These are phyloP conservation scores for Paecilomyces dactylethromorphus DNA, from an alignment of 2,329 filamentous ascomycete species.

Conservation along the genomic window DNA sequence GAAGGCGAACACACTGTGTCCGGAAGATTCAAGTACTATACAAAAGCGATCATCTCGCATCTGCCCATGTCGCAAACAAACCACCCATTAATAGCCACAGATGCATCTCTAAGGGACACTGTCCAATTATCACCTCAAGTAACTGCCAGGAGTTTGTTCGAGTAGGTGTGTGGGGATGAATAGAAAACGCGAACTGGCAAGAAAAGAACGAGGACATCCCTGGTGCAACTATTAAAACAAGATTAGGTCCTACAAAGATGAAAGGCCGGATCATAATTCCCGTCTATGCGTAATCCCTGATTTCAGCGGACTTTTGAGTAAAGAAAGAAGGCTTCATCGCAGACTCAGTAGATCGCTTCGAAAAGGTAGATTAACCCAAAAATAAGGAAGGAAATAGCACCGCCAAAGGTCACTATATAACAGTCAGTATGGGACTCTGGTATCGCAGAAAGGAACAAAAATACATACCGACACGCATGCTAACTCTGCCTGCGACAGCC, in stretches of 20 bases:
- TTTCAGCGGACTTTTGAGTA: background rate
- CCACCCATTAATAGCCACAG: too few relatives aligned
- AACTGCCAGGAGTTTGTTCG: background rate
- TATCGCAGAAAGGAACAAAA: background rate
- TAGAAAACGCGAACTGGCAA: too few relatives aligned
- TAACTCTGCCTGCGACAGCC: constrained; percentile 88
- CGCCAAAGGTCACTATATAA: constrained; percentile 75
- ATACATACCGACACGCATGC: constrained; percentile 86
- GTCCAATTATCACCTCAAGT: background rate
- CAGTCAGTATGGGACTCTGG: background rate
- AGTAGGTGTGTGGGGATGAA: background rate
- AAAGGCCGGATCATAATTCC: background rate
- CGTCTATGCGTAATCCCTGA: background rate
- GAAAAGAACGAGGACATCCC: background rate
- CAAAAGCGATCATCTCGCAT: background rate
- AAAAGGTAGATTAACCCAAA: constrained; percentile 90
- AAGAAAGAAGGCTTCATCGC: background rate
- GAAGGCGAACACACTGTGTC: too few relatives aligned
- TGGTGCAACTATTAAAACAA: background rate
- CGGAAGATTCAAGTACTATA: too few relatives aligned
- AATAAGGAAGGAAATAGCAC: constrained; percentile 79
- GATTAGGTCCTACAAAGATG: background rate
- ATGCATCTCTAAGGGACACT: background rate
- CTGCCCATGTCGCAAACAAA: background rate
- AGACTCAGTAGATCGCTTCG: constrained; percentile 60